Evolutionary conservation across 2,329 filamentous ascomycete genomes (phyloP).

Genomic region (Fusarium piperis): DNA sequence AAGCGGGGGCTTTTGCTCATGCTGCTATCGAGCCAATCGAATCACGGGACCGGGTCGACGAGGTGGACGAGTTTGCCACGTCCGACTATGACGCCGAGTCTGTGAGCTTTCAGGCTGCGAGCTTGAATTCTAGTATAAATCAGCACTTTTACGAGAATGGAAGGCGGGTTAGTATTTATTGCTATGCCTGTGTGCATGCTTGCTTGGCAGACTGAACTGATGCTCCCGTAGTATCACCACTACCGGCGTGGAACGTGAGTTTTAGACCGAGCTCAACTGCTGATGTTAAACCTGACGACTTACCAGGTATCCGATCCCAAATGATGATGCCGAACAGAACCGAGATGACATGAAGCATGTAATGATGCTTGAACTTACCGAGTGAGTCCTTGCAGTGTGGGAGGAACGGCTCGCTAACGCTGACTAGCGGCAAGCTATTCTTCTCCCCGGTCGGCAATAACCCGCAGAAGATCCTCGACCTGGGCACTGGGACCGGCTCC

Average conservation of each 20-base stretch:
- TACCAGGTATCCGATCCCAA: conserved; percentile 38
- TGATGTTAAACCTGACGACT: conserved; percentile 21
- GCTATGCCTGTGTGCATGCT: background rate
- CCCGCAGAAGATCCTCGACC: conserved; percentile 36
- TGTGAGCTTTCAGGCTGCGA: conserved; percentile 27
- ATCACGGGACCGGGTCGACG: background rate
- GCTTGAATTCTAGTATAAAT: conserved; percentile 35
- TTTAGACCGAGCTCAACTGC: background rate
- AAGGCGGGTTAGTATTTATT: conserved; percentile 20
- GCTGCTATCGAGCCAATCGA: background rate
- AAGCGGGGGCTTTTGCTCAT: background rate
- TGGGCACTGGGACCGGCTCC: conserved; percentile 36
- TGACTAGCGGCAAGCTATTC: conserved; percentile 31
- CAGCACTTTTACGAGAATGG: conserved; percentile 39
- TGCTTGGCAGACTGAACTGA: background rate
- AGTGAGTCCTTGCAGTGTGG: background rate
- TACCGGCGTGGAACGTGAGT: conserved; percentile 37
- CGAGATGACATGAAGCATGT: conserved; percentile 45
- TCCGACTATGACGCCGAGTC: conserved; percentile 30
- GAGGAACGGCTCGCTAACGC: background rate
- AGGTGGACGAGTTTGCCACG: conserved; percentile 34
- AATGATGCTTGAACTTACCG: conserved; percentile 43
- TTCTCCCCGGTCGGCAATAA: conserved; percentile 24
- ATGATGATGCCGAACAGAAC: conserved; percentile 41
- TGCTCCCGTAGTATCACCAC: conserved; percentile 24